phyloP scores from a whole-genome alignment of 768 basidiomycete genomes.

The Chiua virens region DNA sequence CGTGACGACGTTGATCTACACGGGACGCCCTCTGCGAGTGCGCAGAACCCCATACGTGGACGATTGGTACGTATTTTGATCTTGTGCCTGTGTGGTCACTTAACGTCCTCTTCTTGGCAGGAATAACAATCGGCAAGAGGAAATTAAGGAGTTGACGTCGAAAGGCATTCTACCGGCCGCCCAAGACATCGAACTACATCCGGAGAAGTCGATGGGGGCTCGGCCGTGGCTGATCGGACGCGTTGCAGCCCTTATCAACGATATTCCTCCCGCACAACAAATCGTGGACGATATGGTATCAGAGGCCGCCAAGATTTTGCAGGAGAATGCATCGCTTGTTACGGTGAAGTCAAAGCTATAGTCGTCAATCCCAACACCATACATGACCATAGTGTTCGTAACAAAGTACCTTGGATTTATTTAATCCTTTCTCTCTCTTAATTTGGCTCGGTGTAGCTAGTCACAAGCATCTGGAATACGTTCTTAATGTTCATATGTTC shows the following conservation, averaged over 20 bases:
- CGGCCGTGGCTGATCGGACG: constrained; percentile 83
- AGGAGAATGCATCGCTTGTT: constrained; percentile 39
- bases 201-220: constrained; percentile 70
- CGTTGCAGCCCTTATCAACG: constrained; percentile 71
- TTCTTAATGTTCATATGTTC: no score
- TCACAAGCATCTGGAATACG: no score
- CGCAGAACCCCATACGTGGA: constrained; percentile 81
- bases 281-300: constrained; percentile 82
- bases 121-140: constrained; percentile 74
- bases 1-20: constrained; percentile 83
- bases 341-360: constrained; percentile 53
- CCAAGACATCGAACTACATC: constrained; percentile 72
- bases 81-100: not conserved
- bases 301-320: constrained; percentile 51
- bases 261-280: constrained; percentile 77
- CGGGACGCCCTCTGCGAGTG: constrained; percentile 87
- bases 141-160: constrained; percentile 80
- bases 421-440: no score
- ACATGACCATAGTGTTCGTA: not conserved
- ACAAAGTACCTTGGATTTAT: no score
- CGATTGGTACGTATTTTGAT: constrained; percentile 65
- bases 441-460: no score
- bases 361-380: not conserved
- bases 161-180: constrained; percentile 81
- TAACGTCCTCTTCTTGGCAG: constrained; percentile 32